These are phyloP conservation scores for Fusarium coicis DNA, from an alignment of 2,329 filamentous ascomycete genomes.

Conservation along the genomic window DNA sequence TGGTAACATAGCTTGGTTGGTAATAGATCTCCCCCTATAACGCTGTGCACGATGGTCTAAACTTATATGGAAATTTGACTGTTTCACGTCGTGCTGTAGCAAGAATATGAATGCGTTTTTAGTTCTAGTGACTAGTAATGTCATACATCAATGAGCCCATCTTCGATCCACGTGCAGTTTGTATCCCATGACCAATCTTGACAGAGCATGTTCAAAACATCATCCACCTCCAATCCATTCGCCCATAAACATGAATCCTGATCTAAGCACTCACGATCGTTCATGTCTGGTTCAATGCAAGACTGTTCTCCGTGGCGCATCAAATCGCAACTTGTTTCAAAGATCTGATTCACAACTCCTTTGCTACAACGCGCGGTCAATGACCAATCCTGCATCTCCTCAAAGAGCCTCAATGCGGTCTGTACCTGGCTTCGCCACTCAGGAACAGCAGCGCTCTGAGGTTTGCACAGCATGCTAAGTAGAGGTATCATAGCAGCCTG, in stretches of 20 bases:
- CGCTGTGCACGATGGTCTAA: no score
- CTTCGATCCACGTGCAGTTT: not conserved
- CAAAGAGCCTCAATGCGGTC: not conserved
- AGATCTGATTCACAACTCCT: not conserved
- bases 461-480: not conserved
- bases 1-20: no score
- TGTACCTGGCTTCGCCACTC: not conserved
- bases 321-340: not conserved
- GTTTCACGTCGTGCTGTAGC: no score
- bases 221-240: not conserved
- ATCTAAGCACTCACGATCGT: not conserved
- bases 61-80: no score
- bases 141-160: not conserved
- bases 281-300: not conserved
- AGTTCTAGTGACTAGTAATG: not conserved
- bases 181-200: conserved; percentile 1
- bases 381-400: conserved; percentile 4
- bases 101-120: not conserved
- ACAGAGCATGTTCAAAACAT: conserved; percentile 3
- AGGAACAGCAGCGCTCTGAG: not conserved
- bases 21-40: no score
- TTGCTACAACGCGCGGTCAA: not conserved
- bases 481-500: conserved; percentile 7
- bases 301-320: not conserved
- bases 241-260: not conserved